Conservation (phyloP, 106 monocot species). For the Dioscorea alata region DNA sequence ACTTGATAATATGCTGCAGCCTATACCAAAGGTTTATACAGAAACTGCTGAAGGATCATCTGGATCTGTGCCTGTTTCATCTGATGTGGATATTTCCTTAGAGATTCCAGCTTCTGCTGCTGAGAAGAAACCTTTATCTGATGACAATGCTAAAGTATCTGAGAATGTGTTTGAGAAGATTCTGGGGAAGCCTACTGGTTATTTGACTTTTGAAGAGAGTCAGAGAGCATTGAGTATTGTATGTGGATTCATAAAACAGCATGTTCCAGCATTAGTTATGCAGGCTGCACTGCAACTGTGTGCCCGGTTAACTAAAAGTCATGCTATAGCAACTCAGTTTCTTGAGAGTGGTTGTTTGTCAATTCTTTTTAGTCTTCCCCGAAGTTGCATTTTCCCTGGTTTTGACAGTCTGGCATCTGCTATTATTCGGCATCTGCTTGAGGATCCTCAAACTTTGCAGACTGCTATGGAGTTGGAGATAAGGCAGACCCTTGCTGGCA, state of each 20-base stretch:
- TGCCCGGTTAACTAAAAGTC: conserved; percentile 66
- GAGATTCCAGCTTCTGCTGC: conserved; percentile 7
- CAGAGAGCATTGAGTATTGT: conserved; percentile 35
- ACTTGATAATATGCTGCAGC: conserved; percentile 55
- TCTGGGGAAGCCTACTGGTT: conserved; percentile 56
- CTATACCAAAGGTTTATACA: conserved; percentile 22
- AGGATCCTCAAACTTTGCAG: conserved; percentile 82
- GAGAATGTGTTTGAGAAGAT: conserved; percentile 44
- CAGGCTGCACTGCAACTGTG: conserved; percentile 63
- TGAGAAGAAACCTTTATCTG: conserved; percentile 25
- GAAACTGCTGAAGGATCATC: conserved; percentile 25
- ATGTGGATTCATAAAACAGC: conserved; percentile 56
- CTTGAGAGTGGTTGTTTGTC: conserved; percentile 53
- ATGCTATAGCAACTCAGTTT: conserved; percentile 52
- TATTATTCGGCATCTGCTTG: conserved; percentile 66
- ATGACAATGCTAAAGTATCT: conserved; percentile 16
- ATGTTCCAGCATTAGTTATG: conserved; percentile 50
- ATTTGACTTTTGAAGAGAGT: conserved; percentile 51
- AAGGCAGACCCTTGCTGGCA: conserved; percentile 42
- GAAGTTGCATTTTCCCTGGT: conserved; percentile 52
- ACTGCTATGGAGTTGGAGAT: conserved; percentile 84
- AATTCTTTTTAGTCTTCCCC: conserved; percentile 57
- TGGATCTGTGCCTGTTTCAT: conserved; percentile 20
- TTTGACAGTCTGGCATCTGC: conserved; percentile 71
- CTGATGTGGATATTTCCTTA: conserved; percentile 18